Evolutionary conservation across 169 alveolate genomes (phyloP).

Genomic region (Eimeria maxima): DNA sequence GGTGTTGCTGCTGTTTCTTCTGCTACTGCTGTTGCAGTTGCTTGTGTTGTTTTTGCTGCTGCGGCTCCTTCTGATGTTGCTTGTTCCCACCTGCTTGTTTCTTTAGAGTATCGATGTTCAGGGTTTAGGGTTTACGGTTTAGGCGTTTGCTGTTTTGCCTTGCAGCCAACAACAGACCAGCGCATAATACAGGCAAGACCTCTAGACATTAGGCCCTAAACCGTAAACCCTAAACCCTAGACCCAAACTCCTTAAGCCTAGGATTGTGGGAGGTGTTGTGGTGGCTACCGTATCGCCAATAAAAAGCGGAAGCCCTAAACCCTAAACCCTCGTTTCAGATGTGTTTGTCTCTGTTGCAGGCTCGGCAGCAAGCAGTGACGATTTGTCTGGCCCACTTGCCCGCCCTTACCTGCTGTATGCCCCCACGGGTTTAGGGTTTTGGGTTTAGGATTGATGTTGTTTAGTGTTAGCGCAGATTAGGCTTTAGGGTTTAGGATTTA

Average conservation of each 20-base stretch:
- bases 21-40: conserved; percentile 9
- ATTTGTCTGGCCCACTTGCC: conserved; percentile 19
- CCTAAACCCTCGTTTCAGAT: conserved; percentile 15
- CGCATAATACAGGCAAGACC: conserved; percentile 7
- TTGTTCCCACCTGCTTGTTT: not conserved
- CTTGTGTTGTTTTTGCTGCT: not conserved
- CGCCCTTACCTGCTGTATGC: conserved; percentile 23
- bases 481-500: not conserved
- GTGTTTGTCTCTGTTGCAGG: conserved; percentile 17
- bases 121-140: not conserved
- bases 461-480: not conserved
- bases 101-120: conserved; percentile 9
- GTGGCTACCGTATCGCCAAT: not conserved
- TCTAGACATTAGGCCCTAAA: not conserved
- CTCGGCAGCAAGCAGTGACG: conserved; percentile 37
- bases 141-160: not conserved
- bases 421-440: conserved; percentile 1
- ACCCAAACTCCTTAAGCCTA: too few species aligned
- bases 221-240: conserved; percentile 38
- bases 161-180: conserved; percentile 63
- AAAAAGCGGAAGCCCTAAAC: conserved; percentile 19
- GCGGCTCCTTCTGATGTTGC: not conserved
- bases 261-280: not conserved
- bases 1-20: not conserved
- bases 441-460: not conserved